Conservation (phyloP, 164 flowering plant species). For the Sextonia rubra region DNA sequence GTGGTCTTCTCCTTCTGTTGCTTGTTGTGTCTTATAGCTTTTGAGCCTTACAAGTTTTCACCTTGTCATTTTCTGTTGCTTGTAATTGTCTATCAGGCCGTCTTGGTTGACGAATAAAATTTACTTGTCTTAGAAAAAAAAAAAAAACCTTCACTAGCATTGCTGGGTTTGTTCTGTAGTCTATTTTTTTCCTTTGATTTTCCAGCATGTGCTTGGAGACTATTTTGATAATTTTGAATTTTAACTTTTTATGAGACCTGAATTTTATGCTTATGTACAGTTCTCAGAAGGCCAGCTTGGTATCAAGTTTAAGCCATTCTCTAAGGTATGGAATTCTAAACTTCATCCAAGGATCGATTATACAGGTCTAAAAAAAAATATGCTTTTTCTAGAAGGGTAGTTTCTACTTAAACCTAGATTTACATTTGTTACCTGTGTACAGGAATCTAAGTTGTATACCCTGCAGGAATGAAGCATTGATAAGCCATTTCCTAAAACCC, state of each 20-base stretch:
- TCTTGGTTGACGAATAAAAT: background rate
- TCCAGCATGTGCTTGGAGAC: background rate
- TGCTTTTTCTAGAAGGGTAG: background rate
- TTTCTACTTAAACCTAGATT: background rate
- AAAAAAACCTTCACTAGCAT: background rate
- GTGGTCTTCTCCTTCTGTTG: background rate
- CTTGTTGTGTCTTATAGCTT: background rate
- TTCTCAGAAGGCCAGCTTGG: constrained; percentile 80
- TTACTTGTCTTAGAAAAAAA: background rate
- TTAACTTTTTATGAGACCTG: background rate
- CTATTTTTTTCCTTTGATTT: too few relatives aligned
- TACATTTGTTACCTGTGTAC: background rate
- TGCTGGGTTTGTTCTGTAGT: background rate
- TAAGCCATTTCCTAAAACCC: background rate
- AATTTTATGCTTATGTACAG: constrained; percentile 33
- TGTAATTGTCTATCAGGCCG: background rate
- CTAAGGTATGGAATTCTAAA: constrained; percentile 54
- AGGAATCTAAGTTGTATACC: too few relatives aligned
- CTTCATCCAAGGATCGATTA: background rate
- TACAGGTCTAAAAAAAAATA: background rate
- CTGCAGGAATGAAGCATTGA: background rate
- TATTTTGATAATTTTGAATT: too few relatives aligned
- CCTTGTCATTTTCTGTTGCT: background rate
- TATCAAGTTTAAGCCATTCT: constrained; percentile 83
- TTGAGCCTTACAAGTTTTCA: background rate